Base-by-base conservation (phyloP, 305 asterid genomes). In the Solanum hybrid region DNA sequence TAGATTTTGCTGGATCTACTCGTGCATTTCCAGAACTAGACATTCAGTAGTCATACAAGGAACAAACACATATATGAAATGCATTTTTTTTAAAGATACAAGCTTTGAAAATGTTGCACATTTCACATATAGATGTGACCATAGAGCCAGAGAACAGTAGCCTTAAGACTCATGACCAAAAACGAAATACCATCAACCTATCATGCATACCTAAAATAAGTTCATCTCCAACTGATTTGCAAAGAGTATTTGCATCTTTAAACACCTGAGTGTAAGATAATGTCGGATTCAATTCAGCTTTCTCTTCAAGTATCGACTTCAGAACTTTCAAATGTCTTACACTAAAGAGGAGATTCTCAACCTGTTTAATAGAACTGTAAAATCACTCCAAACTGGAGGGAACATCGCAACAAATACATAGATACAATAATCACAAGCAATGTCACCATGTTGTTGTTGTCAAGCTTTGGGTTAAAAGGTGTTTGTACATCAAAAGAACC, bases 401-500 rank as follows among this genome's bases (percentile, higher is more conserved):
- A 84, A 22, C 88, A 32, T 84, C 20, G 77, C 39, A 51, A 31
- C 41, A 84, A 29, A 84, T 85, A 27, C 88, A 84, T 84, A 51
- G 88, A 20, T 51, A 85, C 88, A 85, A 85, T 85, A 85, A 85
- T 57, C 45, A 57, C 88, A 51, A 57, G 41, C 77, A 51, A 57
- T 85, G 22, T 29, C 88, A 13, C 75, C 26, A 83, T 27, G 29
- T 45, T 29, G 88, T 31, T 24, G 73, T 83, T 10, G 75, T 32
- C 38, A 29, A 45, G 75, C 26, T 51, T 32, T 11, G 88, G 88
- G 77, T 85, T 85, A 85, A 85, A 33, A 32, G 6, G 29, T 85
- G 88, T 31, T 57, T 85, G 88, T 85, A 85, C 76, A 85, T 85
- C 77, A 85, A 85, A 85, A 85, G 88, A 61, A 85, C 38, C 88